A percentile compares a stretch with the other conserved stretches of the same genome.
Evolutionary conservation across 2,329 filamentous ascomycete species (phyloP).

Genomic region (Fusarium buharicum): DNA sequence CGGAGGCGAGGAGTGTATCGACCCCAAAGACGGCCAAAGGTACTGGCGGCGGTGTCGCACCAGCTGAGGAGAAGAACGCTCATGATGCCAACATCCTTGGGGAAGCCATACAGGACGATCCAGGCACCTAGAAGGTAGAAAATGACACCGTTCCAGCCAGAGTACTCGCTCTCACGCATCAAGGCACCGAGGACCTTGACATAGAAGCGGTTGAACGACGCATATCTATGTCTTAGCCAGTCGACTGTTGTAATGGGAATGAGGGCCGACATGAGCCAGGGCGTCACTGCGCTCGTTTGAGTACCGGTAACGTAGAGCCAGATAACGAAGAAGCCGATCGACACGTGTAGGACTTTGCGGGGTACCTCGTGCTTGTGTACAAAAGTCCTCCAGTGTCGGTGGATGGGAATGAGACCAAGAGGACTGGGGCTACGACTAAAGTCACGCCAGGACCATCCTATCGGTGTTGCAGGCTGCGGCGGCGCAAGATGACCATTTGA

Average conservation of each 20-base stretch:
- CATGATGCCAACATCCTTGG: slow-evolving; percentile 93
- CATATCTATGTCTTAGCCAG: slow-evolving; percentile 82
- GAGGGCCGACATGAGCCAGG: slow-evolving; percentile 81
- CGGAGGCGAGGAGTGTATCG: slow-evolving; percentile 87
- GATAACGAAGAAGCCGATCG: slow-evolving; percentile 93
- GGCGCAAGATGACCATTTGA: slow-evolving; percentile 77
- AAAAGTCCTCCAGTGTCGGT: slow-evolving; percentile 88
- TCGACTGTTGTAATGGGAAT: slow-evolving; percentile 87
- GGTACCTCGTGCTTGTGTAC: slow-evolving; percentile 98
- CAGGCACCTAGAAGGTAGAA: slow-evolving; percentile 95
- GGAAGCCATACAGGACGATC: slow-evolving; percentile 84
- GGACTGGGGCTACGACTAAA: slow-evolving; percentile 93
- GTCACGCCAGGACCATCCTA: slow-evolving; percentile 82
- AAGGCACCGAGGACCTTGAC: slow-evolving; percentile 85
- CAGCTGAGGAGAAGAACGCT: slow-evolving; percentile 91
- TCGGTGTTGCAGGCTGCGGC: slow-evolving; percentile 66
- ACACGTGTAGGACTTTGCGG: slow-evolving; percentile 91
- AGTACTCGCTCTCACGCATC: slow-evolving; percentile 96
- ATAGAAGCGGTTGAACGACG: slow-evolving; percentile 86
- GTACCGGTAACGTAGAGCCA: slow-evolving; percentile 84
- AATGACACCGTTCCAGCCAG: slow-evolving; percentile 95
- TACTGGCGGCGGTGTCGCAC: slow-evolving; percentile 98
- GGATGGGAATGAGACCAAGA: slow-evolving; percentile 92
- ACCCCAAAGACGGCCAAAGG: slow-evolving; percentile 90
- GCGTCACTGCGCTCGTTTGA: slow-evolving; percentile 81